These are phyloP conservation scores for Diaporthe sp. DNA, from an alignment of 2,329 filamentous ascomycete genomes.

Conservation along the genomic window DNA sequence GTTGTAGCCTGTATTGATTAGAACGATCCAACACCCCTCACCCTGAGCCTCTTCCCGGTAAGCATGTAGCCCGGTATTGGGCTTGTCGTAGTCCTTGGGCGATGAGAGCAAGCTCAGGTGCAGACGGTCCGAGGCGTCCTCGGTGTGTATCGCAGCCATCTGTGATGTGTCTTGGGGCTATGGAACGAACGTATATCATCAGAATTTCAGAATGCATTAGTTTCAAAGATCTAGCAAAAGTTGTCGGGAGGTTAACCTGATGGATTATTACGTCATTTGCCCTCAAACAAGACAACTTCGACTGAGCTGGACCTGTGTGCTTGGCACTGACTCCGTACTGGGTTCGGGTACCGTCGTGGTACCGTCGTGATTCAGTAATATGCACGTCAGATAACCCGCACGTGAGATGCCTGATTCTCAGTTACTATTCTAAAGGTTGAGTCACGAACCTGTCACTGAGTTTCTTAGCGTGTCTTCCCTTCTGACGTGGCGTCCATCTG, in stretches of 20 bases:
- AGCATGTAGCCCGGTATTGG: constrained; percentile 15
- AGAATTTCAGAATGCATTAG: not conserved
- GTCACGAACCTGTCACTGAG: too few species aligned
- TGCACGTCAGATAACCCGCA: constrained; percentile 9
- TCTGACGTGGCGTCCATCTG: too few species aligned
- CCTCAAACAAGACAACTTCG: not conserved
- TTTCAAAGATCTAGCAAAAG: too few species aligned
- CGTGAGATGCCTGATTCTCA: too few species aligned
- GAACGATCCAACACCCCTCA: constrained; percentile 17
- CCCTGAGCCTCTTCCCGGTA: constrained; percentile 5
- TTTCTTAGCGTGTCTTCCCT: too few species aligned
- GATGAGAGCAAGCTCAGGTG: constrained; percentile 29
- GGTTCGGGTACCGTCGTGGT: not conserved
- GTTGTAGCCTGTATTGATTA: constrained; percentile 33
- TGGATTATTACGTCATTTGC: constrained; percentile 1
- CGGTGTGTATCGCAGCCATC: constrained; percentile 12
- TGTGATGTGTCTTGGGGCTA: not conserved
- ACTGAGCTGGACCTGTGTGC: not conserved
- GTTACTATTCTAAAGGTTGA: too few species aligned
- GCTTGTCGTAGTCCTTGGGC: constrained; percentile 7
- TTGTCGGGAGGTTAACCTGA: not conserved
- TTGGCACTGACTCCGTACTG: not conserved
- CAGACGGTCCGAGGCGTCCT: constrained; percentile 19
- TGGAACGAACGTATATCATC: not conserved
- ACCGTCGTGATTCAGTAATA: constrained; percentile 8